Evolutionary conservation across 1,284 basidiomycete genomes (phyloP), one percentile per base, ranked within the genome.

Genomic region (Somion occarium): DNA sequence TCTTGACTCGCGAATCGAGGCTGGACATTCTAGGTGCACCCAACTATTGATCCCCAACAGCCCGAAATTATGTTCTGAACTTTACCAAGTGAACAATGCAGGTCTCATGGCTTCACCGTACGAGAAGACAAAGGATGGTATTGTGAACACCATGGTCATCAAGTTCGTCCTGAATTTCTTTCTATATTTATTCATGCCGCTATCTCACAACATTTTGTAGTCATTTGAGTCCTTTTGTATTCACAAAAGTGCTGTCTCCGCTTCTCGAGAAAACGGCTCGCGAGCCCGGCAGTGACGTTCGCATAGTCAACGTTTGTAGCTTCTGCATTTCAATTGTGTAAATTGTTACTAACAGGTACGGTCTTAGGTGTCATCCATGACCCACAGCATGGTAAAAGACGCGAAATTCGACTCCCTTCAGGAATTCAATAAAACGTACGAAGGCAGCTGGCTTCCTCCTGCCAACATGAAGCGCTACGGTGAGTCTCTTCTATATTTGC

Each of bases 31-130:
- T 63, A 7, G 15, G 42, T 43, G 13, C n/a, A 20, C n/a, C n/a
- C n/a, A 22, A 22, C n/a, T 23, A 9, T 5, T 43, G 23, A 19
- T 22, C 24, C 4, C 9, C 4, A 43, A 15, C 23, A 22, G 42
- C 24, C 24, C 3, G 9, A 20, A 19, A 9, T 48, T 27, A 38
- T 15, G 38, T 15, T 11, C 18, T 22, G n/a, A 23, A 13, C 37
- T 12, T 23, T 15, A 11, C 13, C 11, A 37, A 49, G 78, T 82
- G 38, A 76, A 80, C 56, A 80, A 82, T 54, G 79, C 78, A 53
- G 77, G 70, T 0, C 47, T 71, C 76, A 78, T 54, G 48, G 73
- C 53, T 2, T 12, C 19, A 4, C 59, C 61, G 2, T 68, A 61
- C 51, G 50, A 59, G 13, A 54, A 67, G 34, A 65, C 63, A 9